These are phyloP conservation scores for Eutrema heterophyllum DNA, from an alignment of 345 rosid species.

Conservation along the genomic window DNA sequence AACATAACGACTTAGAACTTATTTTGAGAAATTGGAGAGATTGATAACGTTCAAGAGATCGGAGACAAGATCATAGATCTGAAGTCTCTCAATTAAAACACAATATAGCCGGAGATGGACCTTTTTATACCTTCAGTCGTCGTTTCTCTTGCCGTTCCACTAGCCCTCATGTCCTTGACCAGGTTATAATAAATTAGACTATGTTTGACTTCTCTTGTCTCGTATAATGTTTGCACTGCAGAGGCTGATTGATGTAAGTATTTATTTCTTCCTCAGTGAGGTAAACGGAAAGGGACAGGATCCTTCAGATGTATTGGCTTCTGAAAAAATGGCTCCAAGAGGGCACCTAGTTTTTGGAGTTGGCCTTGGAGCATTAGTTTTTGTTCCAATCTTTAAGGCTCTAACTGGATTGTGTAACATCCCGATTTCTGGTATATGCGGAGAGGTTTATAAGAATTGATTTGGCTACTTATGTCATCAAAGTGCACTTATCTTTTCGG, in stretches of 20 bases:
- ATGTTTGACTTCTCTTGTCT: not conserved
- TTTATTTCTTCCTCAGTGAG: constrained; percentile 51
- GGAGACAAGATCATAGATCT: too few relatives aligned
- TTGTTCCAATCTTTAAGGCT: constrained; percentile 92
- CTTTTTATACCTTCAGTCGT: constrained; percentile 69
- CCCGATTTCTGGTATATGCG: too few relatives aligned
- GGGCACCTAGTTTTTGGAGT: constrained; percentile 80
- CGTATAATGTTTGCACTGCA: not conserved
- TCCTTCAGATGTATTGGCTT: constrained; percentile 53
- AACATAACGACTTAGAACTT: too few relatives aligned
- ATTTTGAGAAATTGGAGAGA: too few relatives aligned
- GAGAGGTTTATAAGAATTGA: too few relatives aligned
- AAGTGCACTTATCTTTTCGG: too few relatives aligned
- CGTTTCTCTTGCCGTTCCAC: constrained; percentile 78
- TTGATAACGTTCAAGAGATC: too few relatives aligned
- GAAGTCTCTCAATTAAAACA: too few relatives aligned
- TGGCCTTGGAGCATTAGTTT: constrained; percentile 82
- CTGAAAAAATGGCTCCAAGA: constrained; percentile 93
- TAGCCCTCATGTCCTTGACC: constrained; percentile 81
- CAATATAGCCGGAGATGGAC: too few relatives aligned
- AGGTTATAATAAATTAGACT: constrained; percentile 47
- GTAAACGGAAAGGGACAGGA: constrained; percentile 78
- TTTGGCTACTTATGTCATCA: too few relatives aligned
- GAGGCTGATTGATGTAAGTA: constrained; percentile 28
- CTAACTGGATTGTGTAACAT: too few relatives aligned